Evolutionary conservation across 2,329 filamentous ascomycete genomes (phyloP), one percentile per base, ranked within the genome.

Genomic region (Botrytis sinoallii): DNA sequence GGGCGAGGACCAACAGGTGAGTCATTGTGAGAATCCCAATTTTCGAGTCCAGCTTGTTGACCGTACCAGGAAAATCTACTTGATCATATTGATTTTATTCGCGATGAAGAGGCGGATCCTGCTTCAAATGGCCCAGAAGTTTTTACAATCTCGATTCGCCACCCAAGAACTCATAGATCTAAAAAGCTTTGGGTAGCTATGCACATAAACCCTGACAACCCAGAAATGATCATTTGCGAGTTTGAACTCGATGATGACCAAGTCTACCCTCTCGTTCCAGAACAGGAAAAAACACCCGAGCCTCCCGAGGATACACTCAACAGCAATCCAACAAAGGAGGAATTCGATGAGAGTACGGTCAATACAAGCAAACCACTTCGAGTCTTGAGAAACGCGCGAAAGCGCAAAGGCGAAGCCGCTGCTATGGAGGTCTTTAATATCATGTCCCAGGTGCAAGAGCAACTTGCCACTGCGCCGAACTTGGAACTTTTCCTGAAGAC

Each of bases 401-500:
- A 93, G 79, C 71, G 63, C n/a, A 72, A 72, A 48, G 71, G 71
- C 18, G 93, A 96, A 79, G 92, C 93, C 64, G 92, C 92, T 8
- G 92, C 92, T 0, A 96, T 96, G 90, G 92, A 97, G 78, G 92
- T 96, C 1, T 97, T 97, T 82, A 94, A 94, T 81, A 94, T 97
- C 76, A 93, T 97, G 88, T 93, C 92, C 1, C 94, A 97, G 80
- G 92, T 97, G 0, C 94, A 97, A 80, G 93, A 97, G 78, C 94
- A 97, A 81, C 85, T 97, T 20, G 88, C 92, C 7, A 88, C 89
- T 40, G 93, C 94, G 1, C 85, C 89, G 0, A 91, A 87, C 74
- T 84, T 97, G 0, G 90, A 94, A 1, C 85, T 82, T 1, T 93
- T 97, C 74, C 84, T 97, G 55, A 95, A 96, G 78, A 90, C 95